Percentiles rank a stretch among this genome's conserved stretches.
phyloP scores from a whole-genome alignment of 164 flowering plant species.

The Magnolia kwangsiensis region DNA sequence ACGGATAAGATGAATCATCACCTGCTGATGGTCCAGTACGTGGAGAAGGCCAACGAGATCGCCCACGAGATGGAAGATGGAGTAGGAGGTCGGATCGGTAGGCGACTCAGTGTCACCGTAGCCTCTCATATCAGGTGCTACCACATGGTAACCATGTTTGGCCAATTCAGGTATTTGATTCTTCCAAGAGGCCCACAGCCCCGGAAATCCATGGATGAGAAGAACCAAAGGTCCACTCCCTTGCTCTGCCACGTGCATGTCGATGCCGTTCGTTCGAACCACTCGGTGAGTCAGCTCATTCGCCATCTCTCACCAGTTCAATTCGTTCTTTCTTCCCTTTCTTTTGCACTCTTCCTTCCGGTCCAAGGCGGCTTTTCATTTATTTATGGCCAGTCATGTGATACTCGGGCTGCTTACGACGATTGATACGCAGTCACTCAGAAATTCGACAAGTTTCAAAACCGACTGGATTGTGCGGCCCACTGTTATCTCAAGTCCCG shows the following conservation, averaged over 20 bases:
- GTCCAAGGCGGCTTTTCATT: too few species aligned
- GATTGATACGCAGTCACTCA: too few species aligned
- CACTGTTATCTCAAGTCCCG: too few species aligned
- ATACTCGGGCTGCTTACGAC: too few species aligned
- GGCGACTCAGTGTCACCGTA: slow-evolving; percentile 57
- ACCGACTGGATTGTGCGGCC: too few species aligned
- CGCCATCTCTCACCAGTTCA: background rate
- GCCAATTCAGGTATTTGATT: slow-evolving; percentile 36
- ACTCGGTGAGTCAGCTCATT: slow-evolving; percentile 11
- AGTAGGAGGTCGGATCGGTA: slow-evolving; percentile 29
- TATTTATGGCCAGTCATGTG: too few species aligned
- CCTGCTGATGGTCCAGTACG: slow-evolving; percentile 34
- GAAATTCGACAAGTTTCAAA: too few species aligned
- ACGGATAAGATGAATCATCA: background rate
- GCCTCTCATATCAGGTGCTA: slow-evolving; percentile 49
- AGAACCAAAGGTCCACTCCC: slow-evolving; percentile 34
- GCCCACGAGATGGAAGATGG: slow-evolving; percentile 53
- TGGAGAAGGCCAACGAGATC: slow-evolving; percentile 66
- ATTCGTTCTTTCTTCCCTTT: background rate
- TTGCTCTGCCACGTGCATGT: slow-evolving; percentile 39
- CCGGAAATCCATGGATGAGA: slow-evolving; percentile 40
- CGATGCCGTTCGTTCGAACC: slow-evolving; percentile 36
- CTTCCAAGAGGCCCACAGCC: slow-evolving; percentile 41
- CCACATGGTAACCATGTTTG: slow-evolving; percentile 35
- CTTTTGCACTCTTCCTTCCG: too few species aligned